phyloP scores from a whole-genome alignment of 2,329 filamentous ascomycete genomes.

The Cyanodermella asteris region DNA sequence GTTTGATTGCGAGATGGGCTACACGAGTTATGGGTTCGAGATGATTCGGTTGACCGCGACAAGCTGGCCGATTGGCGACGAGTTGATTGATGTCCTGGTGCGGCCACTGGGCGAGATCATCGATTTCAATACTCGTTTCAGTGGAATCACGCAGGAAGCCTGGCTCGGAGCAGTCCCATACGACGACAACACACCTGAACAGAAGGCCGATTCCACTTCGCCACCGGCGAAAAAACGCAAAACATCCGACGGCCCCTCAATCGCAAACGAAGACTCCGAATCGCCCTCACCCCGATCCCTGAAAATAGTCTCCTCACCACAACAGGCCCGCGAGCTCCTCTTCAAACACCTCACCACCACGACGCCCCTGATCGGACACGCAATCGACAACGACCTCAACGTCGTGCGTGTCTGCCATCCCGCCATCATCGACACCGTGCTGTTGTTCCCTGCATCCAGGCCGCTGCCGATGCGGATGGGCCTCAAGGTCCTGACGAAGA shows the following conservation, averaged over 20 bases:
- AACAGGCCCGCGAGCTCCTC: conserved; percentile 52
- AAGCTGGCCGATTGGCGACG: conserved; percentile 58
- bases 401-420: conserved; percentile 65
- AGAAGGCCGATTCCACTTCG: conserved; percentile 8
- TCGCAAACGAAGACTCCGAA: conserved; percentile 4
- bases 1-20: conserved; percentile 97
- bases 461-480: conserved; percentile 60
- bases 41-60: conserved; percentile 76
- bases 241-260: too few species aligned
- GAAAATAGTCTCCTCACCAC: conserved; percentile 54
- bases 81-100: conserved; percentile 66
- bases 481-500: conserved; percentile 51
- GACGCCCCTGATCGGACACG: conserved; percentile 79
- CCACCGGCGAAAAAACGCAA: conserved; percentile 14
- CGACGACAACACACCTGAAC: conserved; percentile 11
- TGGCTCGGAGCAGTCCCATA: conserved; percentile 46
- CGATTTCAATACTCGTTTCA: conserved; percentile 82
- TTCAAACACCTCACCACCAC: conserved; percentile 51
- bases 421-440: conserved; percentile 61
- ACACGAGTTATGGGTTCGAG: conserved; percentile 72
- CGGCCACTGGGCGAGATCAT: conserved; percentile 63
- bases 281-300: conserved; percentile 30
- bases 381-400: conserved; percentile 88
- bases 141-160: conserved; percentile 62
- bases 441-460: conserved; percentile 58